Conservation (phyloP, 768 basidiomycete species). For the Boletellus ananas region DNA sequence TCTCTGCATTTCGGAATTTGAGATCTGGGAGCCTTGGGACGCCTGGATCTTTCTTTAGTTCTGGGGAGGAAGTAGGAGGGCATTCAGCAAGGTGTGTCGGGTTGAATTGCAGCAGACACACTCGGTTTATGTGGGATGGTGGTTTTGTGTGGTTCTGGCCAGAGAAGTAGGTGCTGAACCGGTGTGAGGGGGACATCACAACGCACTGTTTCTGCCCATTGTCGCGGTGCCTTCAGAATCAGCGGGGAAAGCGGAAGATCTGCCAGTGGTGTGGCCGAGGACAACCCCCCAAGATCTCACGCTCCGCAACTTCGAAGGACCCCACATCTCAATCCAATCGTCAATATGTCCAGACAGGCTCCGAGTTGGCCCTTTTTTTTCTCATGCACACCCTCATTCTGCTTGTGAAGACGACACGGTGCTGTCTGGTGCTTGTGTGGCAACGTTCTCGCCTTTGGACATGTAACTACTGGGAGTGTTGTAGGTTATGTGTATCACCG, state of each 20-base stretch:
- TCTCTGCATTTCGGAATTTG: conserved; percentile 55
- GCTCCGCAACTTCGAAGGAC: conserved; percentile 14
- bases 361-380: no score
- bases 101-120: conserved; percentile 1
- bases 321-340: no score
- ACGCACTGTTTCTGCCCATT: conserved; percentile 33
- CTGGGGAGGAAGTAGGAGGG: conserved; percentile 33
- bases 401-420: no score
- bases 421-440: no score
- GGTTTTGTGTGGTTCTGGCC: conserved; percentile 25
- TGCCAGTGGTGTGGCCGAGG: no score
- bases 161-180: neutral
- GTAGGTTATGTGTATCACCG: no score
- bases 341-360: no score
- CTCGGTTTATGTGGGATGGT: conserved; percentile 26
- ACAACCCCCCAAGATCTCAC: conserved; percentile 7
- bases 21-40: conserved; percentile 77
- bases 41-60: conserved; percentile 86
- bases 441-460: no score
- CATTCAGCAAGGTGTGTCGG: conserved; percentile 2
- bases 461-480: no score
- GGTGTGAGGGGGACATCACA: neutral
- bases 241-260: no score
- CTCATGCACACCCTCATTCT: no score
- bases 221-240: neutral